A percentile compares a stretch with the other conserved stretches of the same genome.
These are phyloP conservation scores for Epipyxis sp. DNA, from an alignment of 108 stramenopile species.

Conservation along the genomic window DNA sequence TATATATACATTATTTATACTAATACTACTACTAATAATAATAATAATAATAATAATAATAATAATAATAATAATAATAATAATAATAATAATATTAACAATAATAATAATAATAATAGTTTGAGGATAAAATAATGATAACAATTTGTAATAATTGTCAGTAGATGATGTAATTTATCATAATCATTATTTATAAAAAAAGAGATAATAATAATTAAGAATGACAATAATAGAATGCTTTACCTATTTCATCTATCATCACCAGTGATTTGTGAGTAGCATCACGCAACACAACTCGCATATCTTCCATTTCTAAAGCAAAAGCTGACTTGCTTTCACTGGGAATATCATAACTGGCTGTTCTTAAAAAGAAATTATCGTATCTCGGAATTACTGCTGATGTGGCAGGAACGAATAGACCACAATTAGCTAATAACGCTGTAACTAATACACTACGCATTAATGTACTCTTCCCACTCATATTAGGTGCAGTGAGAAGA, in stretches of 20 bases:
- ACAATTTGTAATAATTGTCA: no score
- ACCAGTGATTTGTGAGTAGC: constrained; percentile 72
- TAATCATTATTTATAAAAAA: not conserved
- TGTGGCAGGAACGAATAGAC: constrained; percentile 14
- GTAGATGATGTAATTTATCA: no score
- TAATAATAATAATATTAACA: no score
- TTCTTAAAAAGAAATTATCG: constrained; percentile 81
- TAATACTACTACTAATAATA: no score
- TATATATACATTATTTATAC: no score
- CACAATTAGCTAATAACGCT: constrained; percentile 64
- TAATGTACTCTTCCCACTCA: constrained; percentile 87
- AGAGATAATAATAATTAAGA: not conserved
- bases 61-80: no score
- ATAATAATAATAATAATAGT: no score
- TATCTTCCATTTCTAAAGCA: constrained; percentile 92
- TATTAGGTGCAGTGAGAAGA: constrained; percentile 92
- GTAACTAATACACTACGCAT: constrained; percentile 86
- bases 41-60: no score
- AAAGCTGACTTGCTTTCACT: constrained; percentile 83
- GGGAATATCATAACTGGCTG: constrained; percentile 83
- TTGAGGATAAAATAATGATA: no score
- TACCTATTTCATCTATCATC: constrained; percentile 82
- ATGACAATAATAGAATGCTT: not conserved
- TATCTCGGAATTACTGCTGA: constrained; percentile 59
- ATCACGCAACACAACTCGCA: constrained; percentile 74